Percentiles rank a stretch among this genome's conserved stretches.
These are phyloP conservation scores for Aspergillus carlsbadensis DNA, from an alignment of 495 filamentous ascomycete genomes.

Conservation along the genomic window DNA sequence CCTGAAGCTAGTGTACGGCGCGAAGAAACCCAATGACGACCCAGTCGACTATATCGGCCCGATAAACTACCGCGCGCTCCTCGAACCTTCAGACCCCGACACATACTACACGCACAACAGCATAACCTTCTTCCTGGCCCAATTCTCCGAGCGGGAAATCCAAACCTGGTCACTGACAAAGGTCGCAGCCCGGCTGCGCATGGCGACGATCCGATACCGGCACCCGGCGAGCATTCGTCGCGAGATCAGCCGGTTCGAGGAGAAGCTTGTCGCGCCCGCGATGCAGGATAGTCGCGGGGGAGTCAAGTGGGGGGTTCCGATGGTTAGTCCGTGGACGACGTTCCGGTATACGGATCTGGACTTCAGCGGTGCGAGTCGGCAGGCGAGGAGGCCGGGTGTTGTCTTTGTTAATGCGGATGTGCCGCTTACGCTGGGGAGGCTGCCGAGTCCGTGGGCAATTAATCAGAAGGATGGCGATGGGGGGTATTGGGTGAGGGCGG, in stretches of 20 bases:
- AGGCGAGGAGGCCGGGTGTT: not conserved
- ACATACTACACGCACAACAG: slow-evolving; percentile 4
- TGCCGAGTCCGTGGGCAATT: not conserved
- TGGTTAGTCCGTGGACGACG: slow-evolving; percentile 3
- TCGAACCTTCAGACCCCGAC: not conserved
- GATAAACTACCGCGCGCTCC: not conserved
- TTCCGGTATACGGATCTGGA: not conserved
- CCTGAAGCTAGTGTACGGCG: not conserved
- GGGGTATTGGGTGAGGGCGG: slow-evolving; percentile 2
- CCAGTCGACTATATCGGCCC: not conserved
- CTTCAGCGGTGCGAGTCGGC: slow-evolving; percentile 1
- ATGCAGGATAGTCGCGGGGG: not conserved
- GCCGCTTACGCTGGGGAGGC: too few species aligned
- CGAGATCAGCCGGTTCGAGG: not conserved
- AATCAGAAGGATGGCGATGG: not conserved
- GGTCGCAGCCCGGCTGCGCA: not conserved
- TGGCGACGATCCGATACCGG: not conserved
- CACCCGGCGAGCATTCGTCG: not conserved
- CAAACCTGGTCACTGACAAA: not conserved
- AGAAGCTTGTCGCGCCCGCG: not conserved
- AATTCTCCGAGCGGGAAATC: not conserved
- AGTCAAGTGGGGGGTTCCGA: not conserved
- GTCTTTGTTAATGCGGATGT: not conserved
- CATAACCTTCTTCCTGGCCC: not conserved
- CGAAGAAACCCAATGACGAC: not conserved